These are phyloP conservation scores for Phytomonas sp. DNA, from an alignment of 208 protist genomes.

Conservation along the genomic window DNA sequence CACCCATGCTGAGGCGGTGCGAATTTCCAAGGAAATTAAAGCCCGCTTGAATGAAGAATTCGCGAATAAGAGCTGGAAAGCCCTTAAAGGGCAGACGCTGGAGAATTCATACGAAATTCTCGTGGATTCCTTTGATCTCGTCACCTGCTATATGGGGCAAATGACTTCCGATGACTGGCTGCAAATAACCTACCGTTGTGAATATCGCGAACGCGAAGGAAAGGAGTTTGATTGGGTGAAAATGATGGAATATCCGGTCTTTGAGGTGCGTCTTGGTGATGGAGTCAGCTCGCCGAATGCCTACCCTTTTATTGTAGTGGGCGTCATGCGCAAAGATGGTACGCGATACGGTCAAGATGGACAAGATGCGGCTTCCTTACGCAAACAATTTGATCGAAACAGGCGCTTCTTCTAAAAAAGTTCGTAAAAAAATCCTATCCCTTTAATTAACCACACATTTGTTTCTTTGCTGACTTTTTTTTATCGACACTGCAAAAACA, in stretches of 20 bases:
- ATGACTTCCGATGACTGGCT: conserved; percentile 88
- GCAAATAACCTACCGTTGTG: conserved; percentile 82
- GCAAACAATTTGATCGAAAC: conserved; percentile 84
- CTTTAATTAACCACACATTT: neutral
- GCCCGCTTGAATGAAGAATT: conserved; percentile 74
- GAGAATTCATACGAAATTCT: conserved; percentile 75
- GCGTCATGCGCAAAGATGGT: conserved; percentile 77
- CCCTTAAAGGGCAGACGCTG: conserved; percentile 47
- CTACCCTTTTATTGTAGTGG: conserved; percentile 82
- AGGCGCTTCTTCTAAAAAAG: conserved; percentile 66
- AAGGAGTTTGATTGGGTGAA: conserved; percentile 60
- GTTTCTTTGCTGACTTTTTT: conserved; percentile 1
- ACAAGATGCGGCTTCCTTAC: conserved; percentile 78
- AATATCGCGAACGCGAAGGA: conserved; percentile 61
- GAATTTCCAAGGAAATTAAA: conserved; percentile 79
- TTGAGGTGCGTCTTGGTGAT: conserved; percentile 80
- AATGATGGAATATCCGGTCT: conserved; percentile 80
- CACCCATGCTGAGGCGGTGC: conserved; percentile 79
- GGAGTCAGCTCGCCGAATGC: conserved; percentile 62
- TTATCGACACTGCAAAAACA: neutral
- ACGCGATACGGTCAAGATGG: conserved; percentile 86
- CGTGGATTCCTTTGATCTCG: conserved; percentile 74
- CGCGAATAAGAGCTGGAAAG: conserved; percentile 83
- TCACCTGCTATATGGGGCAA: conserved; percentile 87
- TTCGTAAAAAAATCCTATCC: neutral